Evolutionary conservation across 441 rosid genomes (phyloP).

Genomic region (Daphne laureola): DNA sequence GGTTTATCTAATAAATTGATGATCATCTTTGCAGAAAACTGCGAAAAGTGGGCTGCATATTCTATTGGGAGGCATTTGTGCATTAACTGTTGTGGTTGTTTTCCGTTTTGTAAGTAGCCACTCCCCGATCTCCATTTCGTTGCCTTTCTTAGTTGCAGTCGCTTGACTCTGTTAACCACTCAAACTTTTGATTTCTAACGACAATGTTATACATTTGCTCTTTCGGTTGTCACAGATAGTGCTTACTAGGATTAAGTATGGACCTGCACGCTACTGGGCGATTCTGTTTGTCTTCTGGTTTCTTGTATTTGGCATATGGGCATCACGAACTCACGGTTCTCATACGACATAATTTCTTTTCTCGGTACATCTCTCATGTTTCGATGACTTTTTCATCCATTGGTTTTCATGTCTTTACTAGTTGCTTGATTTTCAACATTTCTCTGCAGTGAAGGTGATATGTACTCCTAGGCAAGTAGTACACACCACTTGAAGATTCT

Average conservation of each 20-base stretch:
- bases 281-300: conserved; percentile 93
- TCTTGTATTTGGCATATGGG: conserved; percentile 96
- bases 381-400: no score
- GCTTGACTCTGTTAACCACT: neutral
- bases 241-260: conserved; percentile 80
- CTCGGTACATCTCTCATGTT: neutral
- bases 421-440: no score
- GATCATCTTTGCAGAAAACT: conserved; percentile 52
- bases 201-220: conserved; percentile 1
- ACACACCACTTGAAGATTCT: no score
- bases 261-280: conserved; percentile 97
- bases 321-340: conserved; percentile 58
- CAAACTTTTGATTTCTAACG: neutral
- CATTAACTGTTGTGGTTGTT: conserved; percentile 82
- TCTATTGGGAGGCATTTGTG: conserved; percentile 88
- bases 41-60: conserved; percentile 90
- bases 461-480: no score
- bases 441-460: no score
- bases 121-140: neutral
- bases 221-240: conserved; percentile 54
- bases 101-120: conserved; percentile 80
- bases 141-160: conserved; percentile 9
- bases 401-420: no score
- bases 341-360: conserved; percentile 35
- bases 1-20: neutral